Conservation (phyloP, 148 eudicot species). For the Rhododendron kiyosumense region DNA sequence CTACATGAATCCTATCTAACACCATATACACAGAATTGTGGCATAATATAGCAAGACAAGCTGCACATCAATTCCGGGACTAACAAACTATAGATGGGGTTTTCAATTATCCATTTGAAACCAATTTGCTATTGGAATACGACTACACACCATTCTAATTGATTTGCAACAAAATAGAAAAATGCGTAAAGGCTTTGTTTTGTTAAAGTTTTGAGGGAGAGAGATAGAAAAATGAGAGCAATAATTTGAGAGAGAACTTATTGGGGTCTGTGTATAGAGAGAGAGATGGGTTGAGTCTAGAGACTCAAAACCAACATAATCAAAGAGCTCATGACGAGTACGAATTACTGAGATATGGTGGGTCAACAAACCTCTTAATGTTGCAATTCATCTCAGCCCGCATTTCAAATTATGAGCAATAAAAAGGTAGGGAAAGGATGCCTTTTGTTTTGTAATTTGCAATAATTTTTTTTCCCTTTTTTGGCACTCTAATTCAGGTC, state of each 20-base stretch:
- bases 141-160: background rate
- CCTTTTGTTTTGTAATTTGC: background rate
- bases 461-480: background rate
- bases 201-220: too few species aligned
- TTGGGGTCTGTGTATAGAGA: too few species aligned
- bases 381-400: background rate
- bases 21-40: background rate
- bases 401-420: background rate
- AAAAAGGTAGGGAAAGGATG: background rate
- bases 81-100: background rate
- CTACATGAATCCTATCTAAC: background rate
- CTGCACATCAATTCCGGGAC: background rate
- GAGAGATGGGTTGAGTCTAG: too few species aligned
- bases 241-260: too few species aligned
- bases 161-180: background rate
- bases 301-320: too few species aligned
- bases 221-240: too few species aligned
- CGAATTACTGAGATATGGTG: background rate
- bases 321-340: background rate
- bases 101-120: background rate
- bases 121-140: background rate
- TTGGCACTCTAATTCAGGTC: background rate
- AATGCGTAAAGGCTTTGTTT: background rate
- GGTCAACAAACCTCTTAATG: conserved; percentile 8
- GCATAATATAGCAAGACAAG: background rate